A percentile compares a stretch with the other conserved stretches of the same genome.
Conservation (phyloP, 1,139 yeast genomes). For the Candida tropicalis region DNA sequence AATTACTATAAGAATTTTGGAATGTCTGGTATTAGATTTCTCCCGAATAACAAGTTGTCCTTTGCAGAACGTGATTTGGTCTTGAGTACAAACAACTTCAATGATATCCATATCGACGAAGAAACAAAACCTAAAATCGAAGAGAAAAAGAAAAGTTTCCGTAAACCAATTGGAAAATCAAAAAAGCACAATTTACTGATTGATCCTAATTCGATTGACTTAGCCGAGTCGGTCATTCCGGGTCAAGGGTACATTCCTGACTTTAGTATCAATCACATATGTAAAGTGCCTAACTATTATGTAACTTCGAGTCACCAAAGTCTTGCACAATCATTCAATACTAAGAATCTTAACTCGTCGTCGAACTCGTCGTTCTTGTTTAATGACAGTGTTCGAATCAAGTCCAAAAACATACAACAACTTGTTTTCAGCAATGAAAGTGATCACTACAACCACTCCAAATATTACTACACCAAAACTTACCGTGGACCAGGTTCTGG, state of each 20-base stretch:
- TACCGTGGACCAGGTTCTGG: slow-evolving; percentile 53
- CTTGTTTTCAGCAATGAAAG: slow-evolving; percentile 39
- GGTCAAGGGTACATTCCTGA: slow-evolving; percentile 52
- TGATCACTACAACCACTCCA: slow-evolving; percentile 37
- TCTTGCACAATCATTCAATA: slow-evolving; percentile 19
- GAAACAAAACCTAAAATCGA: slow-evolving; percentile 7
- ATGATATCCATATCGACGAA: slow-evolving; percentile 25
- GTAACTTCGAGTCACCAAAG: slow-evolving; percentile 31
- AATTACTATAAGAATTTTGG: slow-evolving; percentile 35
- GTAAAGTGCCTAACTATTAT: slow-evolving; percentile 49
- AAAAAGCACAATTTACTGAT: slow-evolving; percentile 35
- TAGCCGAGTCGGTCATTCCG: slow-evolving; percentile 44
- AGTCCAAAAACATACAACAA: slow-evolving; percentile 39
- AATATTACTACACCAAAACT: slow-evolving; percentile 43
- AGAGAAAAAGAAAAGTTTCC: slow-evolving; percentile 17
- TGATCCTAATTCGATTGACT: slow-evolving; percentile 45
- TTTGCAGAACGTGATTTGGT: slow-evolving; percentile 35
- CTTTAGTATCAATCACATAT: slow-evolving; percentile 42
- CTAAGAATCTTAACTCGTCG: slow-evolving; percentile 21
- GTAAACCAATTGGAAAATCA: slow-evolving; percentile 34
- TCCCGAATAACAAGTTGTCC: slow-evolving; percentile 33
- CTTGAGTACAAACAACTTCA: slow-evolving; percentile 30
- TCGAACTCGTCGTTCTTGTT: slow-evolving; percentile 28
- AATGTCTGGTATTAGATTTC: slow-evolving; percentile 22
- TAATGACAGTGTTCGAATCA: slow-evolving; percentile 23